Base-by-base conservation (phyloP, 768 basidiomycete genomes). In the Sistotremastrum suecicum region DNA sequence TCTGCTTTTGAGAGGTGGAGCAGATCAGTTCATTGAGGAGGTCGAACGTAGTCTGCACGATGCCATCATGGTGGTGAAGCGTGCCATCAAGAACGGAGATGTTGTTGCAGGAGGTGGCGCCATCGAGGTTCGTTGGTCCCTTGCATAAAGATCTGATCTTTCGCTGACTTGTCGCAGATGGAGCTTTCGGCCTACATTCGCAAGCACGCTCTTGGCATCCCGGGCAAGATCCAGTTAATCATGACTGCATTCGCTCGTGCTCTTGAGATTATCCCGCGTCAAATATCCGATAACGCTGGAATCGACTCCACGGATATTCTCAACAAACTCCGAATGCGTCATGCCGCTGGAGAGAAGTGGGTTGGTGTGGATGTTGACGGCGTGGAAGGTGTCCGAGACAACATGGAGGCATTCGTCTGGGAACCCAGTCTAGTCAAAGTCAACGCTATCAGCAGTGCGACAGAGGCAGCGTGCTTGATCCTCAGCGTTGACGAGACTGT, bases 41-140 rank as follows among this genome's bases (percentile, higher is more conserved):
- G 92, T 98, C 5, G 94, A 98, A 63, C 70, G 95, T 47, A 91
- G 88, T 76, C 64, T 99, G 53, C 94, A 99, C 58, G 95, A 99
- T 59, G 92, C 94, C 2, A 89, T 98, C 56, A 98, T 98, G 92
- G 92, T 99, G n/a, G 95, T 99, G 39, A 95, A 95, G 65, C 74
- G 95, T 44, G 92, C 95, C 3, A 81, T 99, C 54, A 83, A 82
- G 58, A 98, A 91, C 59, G 90, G 88, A 37, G 86, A 94, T 45
- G 82, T 99, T 43, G 95, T 99, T 34, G 95, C 95, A 7, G 95
- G 95, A 34, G 95, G 95, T 42, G 95, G 95, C 50, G 95, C 95
- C 9, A 83, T 87, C 45, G 95, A 98, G 78, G 92, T 91, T 58
- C 51, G 63, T 54, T 40, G 9, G 31, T 30, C 39, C 46, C 20